Base-by-base conservation (phyloP, 345 rosid genomes). In the Jatropha curcas region DNA sequence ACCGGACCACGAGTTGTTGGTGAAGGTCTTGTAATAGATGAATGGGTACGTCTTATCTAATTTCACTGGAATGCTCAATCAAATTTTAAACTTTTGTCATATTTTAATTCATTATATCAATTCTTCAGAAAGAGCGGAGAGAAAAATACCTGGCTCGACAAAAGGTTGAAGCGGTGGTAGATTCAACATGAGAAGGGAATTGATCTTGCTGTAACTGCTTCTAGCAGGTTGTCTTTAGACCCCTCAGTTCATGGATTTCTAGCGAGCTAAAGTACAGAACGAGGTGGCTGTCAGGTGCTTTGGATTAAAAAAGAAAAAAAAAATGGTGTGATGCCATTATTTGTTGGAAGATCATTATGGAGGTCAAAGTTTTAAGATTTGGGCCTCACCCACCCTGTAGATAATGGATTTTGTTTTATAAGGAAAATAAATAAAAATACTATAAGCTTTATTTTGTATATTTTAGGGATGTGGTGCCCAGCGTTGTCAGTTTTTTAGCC, bases 91-190 rank as follows among this genome's bases (percentile, higher is more conserved):
- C 0, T 25, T 53, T 6, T 19, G 8, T 56, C 46, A 34, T 46
- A 1, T 43, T 33, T 3, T 25, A 55, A 31, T 51, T 6, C 33
- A 35, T 34, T 17, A 63, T 17, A 5, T 62, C 0, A 2, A 35
- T 76, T 67, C 81, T 65, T 48, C 93, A 94, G 98, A 94, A 90
- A 80, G 98, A 94, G 81, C 84, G 98, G 65, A 87, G 97, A 71
- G 98, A 94, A 84, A 94, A 89, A 75, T 94, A 94, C 76, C 86
- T 94, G 68, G 98, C 98, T 70, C 86, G 87, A 59, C 98, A 92
- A 71, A 92, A 90, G 68, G 90, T 90, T 7, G 92, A 87, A 79
- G 88, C 80, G 1, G 80, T 81, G 1, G 80, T 81, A 11, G 86
- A 79, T 46, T 74, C 81, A 1, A 4, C 73, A 10, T 86, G 61